Evolutionary conservation across 352 stramenopile genomes (phyloP), one percentile per base, ranked within the genome.

Genomic region (Ophiocytium majus): DNA sequence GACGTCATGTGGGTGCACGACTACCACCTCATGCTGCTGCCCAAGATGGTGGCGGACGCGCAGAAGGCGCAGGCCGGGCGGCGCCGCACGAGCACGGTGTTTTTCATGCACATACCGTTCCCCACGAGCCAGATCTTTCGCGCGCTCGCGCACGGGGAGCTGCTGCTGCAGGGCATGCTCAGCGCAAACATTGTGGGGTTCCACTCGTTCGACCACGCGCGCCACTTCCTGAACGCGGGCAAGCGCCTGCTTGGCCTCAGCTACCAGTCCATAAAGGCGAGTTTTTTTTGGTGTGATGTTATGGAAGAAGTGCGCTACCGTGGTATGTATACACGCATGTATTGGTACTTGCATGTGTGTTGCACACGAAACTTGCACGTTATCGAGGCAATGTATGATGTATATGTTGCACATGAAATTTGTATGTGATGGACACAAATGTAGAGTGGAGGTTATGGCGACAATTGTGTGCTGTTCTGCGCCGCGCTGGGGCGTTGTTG

Each of bases 31-130:
- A 92, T 97, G 66, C 86, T 99, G 0, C 93, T 99, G 81, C 96
- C 97, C 32, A 95, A 93, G 31, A 93, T 98, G 87, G 74, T 98
- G 57, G 90, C 91, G 0, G 90, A 93, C 49, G 92, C 88, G 81
- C 91, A 91, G 80, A 87, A 93, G 50, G 87, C 91, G 43, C 90
- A 91, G 28, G 83, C 86, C 57, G 80, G 82, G 32, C 63, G 74
- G 78, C 90, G 91, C 50, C 90, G 92, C 34, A 92, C 92, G 0
- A 94, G 91, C 83, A 97, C 97, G 90, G 93, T 98, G 9, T 98
- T 99, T 87, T 99, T 99, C 90, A 92, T 99, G 35, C 97, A 99
- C 89, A 97, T 99, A 31, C 97, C 97, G 0, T 99, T 99, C 88
- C 97, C 97, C 0, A 99, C 96, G 5, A 98, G 93, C 10, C 96